Percentiles rank a stretch among this genome's conserved stretches.
phyloP scores from a whole-genome alignment of 2,329 filamentous ascomycete species.

The Alternaria arborescens region DNA sequence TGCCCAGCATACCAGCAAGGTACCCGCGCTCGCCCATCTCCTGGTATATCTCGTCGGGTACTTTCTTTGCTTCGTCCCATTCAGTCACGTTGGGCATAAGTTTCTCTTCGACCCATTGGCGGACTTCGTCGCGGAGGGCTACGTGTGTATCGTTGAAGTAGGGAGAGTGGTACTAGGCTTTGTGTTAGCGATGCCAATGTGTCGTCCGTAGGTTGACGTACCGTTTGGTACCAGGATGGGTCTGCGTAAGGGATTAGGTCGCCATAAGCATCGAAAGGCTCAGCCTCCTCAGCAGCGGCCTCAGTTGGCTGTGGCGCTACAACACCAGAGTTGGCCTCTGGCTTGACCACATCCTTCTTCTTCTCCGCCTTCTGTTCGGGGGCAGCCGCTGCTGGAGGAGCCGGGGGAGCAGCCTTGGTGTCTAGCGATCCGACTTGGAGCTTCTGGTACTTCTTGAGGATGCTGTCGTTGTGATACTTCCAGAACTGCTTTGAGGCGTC shows the following conservation, averaged over 20 bases:
- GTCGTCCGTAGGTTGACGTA: constrained; percentile 59
- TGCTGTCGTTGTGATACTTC: constrained; percentile 70
- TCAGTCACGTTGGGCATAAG: constrained; percentile 92
- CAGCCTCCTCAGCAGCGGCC: constrained; percentile 64
- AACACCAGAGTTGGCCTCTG: constrained; percentile 67
- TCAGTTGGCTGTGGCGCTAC: constrained; percentile 50
- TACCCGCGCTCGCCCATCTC: constrained; percentile 76
- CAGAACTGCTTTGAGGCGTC: constrained; percentile 74
- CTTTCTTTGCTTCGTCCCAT: constrained; percentile 95
- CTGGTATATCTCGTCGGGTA: constrained; percentile 90
- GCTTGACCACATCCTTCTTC: constrained; percentile 60
- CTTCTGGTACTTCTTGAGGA: constrained; percentile 69
- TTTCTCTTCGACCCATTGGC: constrained; percentile 88
- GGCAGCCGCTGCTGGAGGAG: constrained; percentile 60
- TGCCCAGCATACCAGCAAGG: constrained; percentile 77
- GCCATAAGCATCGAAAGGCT: constrained; percentile 84
- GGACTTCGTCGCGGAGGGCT: constrained; percentile 87
- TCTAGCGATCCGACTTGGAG: constrained; percentile 78
- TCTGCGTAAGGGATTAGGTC: constrained; percentile 90
- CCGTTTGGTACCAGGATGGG: constrained; percentile 92
- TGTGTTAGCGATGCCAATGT: constrained; percentile 11
- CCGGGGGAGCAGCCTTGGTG: constrained; percentile 70
- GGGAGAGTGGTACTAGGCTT: constrained; percentile 82
- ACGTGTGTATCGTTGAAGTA: constrained; percentile 97
- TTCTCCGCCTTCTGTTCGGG: constrained; percentile 56